A percentile compares a stretch with the other conserved stretches of the same genome.
Conservation (phyloP, 2,329 filamentous ascomycete genomes). For the Dothideomycetidae sp. region DNA sequence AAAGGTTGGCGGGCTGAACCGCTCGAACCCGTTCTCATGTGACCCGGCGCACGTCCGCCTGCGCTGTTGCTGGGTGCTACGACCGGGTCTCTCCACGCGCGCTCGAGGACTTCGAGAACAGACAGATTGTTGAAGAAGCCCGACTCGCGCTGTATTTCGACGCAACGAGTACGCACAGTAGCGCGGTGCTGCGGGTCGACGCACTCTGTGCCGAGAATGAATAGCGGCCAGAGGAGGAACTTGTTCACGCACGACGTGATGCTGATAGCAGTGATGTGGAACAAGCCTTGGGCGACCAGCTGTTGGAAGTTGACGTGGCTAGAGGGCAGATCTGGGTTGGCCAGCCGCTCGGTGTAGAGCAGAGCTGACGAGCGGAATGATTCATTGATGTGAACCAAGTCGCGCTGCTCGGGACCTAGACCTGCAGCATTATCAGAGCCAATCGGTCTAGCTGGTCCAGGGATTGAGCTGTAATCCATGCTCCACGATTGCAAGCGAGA, state of each 20-base stretch:
- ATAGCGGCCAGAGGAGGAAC: slow-evolving; percentile 85
- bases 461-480: slow-evolving; percentile 34
- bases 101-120: slow-evolving; percentile 71
- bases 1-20: slow-evolving; percentile 27
- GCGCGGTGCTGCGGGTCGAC: slow-evolving; percentile 66
- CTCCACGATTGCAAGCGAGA: slow-evolving; percentile 68
- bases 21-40: too few relatives aligned
- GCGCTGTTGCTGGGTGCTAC: slow-evolving; percentile 4
- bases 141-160: slow-evolving; percentile 73
- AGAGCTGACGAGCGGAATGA: slow-evolving; percentile 81
- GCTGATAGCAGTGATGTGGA: slow-evolving; percentile 68
- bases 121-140: slow-evolving; percentile 90
- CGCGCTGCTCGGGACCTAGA: slow-evolving; percentile 43
- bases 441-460: slow-evolving; percentile 18
- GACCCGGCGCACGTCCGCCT: too few relatives aligned
- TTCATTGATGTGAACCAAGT: slow-evolving; percentile 72
- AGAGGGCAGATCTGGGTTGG: slow-evolving; percentile 58
- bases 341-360: slow-evolving; percentile 78
- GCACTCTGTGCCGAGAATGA: slow-evolving; percentile 80
- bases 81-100: slow-evolving; percentile 49
- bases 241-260: slow-evolving; percentile 62
- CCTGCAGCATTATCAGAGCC: slow-evolving; percentile 11
- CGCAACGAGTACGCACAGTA: slow-evolving; percentile 65
- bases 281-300: slow-evolving; percentile 67
- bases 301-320: slow-evolving; percentile 66